These are phyloP conservation scores for Tuber aestivum DNA, from an alignment of 495 filamentous ascomycete species.

Conservation along the genomic window DNA sequence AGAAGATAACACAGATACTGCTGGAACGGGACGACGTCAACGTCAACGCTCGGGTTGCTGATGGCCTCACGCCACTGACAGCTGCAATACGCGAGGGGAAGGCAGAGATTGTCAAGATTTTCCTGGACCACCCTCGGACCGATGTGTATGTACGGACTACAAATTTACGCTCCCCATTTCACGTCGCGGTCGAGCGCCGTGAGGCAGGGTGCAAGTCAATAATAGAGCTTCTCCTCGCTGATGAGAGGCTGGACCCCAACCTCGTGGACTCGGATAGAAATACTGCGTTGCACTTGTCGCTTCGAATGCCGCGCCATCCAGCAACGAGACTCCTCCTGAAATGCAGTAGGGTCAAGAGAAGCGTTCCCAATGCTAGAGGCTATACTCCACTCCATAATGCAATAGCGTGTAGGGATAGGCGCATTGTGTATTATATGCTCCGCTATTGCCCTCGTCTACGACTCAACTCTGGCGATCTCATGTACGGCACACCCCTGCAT, in stretches of 20 bases:
- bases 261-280: no score
- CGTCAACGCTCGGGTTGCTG: not conserved
- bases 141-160: not conserved
- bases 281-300: no score
- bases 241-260: not conserved
- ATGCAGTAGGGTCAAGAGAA: not conserved
- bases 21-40: slow-evolving; percentile 20
- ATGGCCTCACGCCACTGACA: slow-evolving; percentile 15
- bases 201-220: not conserved
- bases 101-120: slow-evolving; percentile 12
- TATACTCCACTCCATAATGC: not conserved
- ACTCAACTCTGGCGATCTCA: not conserved
- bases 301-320: no score
- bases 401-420: not conserved
- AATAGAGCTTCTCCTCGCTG: not conserved
- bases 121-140: slow-evolving; percentile 8
- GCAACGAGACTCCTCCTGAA: not conserved
- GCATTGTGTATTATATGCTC: not conserved
- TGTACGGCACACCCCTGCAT: not conserved
- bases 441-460: not conserved
- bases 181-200: not conserved
- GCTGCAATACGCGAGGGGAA: slow-evolving; percentile 16
- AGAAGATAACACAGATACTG: slow-evolving; percentile 5
- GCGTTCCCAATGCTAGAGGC: not conserved
- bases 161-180: not conserved